Base-by-base conservation (phyloP, 2,329 filamentous ascomycete species). In the Aspergillus thermomutatus region DNA sequence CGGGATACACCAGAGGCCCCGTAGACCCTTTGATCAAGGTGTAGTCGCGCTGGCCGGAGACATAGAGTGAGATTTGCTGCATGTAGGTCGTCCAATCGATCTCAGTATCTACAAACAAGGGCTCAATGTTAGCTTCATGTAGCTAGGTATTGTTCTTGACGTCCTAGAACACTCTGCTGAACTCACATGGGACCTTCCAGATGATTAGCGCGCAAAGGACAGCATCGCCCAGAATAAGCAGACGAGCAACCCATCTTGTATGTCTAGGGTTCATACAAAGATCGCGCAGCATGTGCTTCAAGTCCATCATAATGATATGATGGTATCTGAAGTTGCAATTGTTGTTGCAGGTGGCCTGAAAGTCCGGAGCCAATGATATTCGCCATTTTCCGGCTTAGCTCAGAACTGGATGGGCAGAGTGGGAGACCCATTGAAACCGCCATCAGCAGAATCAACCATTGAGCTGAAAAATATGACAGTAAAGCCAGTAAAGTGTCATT, bases 81-180 rank as follows among this genome's bases (percentile, higher is more conserved):
- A 99, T 97, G 75, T 99, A 99, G 0, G 94, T 91, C 57, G 83
- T 83, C 93, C 93, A 99, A 77, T 99, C 94, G 69, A 99, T 99
- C 75, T 99, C 94, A 46, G 94, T 99, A 72, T 99, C 94, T 90
- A 64, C 46, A 19, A 50, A 52, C 82, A 64, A 46, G 49, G 47
- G 63, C 59, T 49, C 60, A 53, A 55, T 37, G 58, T 66, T 61
- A 66, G 63, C 50, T 55, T 7, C 21, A 14, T 17, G 43, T 26
- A 5, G 19, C 40, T 25, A 31, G 31, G 14, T 7, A 37, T 37
- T 5, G 14, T 51, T 49, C 49, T 52, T 41, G 55, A 52, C 43
- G 40, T 48, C 31, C 50, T 52, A 58, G 43, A 54, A 55, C 43
- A 40, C 25, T 40, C 49, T 43, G 55, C 53, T 27, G 23, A 45